phyloP scores from a whole-genome alignment of 306 rosid genomes.

The Delonix regia region DNA sequence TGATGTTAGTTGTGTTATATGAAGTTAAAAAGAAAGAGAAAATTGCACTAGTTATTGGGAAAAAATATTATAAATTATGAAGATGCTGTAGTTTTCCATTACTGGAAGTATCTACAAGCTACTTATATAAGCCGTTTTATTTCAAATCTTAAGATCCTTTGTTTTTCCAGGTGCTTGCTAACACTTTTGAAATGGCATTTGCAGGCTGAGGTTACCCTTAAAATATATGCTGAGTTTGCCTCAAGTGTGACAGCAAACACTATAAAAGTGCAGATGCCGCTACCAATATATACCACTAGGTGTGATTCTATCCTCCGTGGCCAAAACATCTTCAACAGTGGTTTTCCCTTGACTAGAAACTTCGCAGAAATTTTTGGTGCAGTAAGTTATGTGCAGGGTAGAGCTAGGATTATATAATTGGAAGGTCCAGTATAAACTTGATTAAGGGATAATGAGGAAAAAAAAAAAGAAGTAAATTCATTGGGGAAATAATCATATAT shows the following conservation, averaged over 20 bases:
- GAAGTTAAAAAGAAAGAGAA: not conserved
- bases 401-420: too few species aligned
- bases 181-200: conserved; percentile 28
- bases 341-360: conserved; percentile 23
- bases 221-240: conserved; percentile 74
- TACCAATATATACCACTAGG: conserved; percentile 69
- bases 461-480: not conserved
- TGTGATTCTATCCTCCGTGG: conserved; percentile 27
- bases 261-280: conserved; percentile 75
- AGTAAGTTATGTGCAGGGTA: too few species aligned
- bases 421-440: conserved; percentile 6
- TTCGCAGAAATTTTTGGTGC: conserved; percentile 24
- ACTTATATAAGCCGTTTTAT: conserved; percentile 1
- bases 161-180: conserved; percentile 16
- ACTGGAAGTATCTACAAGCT: not conserved
- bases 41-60: not conserved
- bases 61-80: conserved; percentile 13
- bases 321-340: conserved; percentile 23
- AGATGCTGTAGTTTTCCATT: conserved; percentile 1
- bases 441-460: conserved; percentile 17
- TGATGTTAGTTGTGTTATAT: conserved; percentile 10
- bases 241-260: conserved; percentile 79
- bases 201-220: conserved; percentile 79
- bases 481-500: conserved; percentile 2
- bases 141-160: conserved; percentile 28